Base-by-base conservation (phyloP, 1,284 basidiomycete genomes). In the Cutaneotrichosporon sp. region DNA sequence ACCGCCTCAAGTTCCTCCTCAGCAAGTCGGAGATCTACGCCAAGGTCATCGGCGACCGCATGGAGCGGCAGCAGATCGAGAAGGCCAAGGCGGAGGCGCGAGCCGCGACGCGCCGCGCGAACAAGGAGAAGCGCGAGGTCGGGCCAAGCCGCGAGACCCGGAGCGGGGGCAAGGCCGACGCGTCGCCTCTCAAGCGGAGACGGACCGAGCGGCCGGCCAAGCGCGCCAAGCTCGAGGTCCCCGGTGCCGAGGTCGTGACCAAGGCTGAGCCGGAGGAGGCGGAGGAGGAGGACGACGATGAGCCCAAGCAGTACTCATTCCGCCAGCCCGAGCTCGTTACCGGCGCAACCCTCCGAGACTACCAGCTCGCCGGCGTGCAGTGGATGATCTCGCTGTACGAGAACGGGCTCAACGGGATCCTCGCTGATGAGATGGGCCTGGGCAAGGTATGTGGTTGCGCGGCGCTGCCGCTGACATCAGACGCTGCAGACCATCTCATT, bases 351-450 rank as follows among this genome's bases (percentile, higher is more conserved):
- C 79, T 97, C 67, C 91, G 93, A 70, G 86, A 90, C 51, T 98
- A 98, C 74, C 95, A 99, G 77, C 84, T 98, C 1, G 92, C 94
- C 56, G 95, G 95, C 5, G 86, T 98, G 16, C 91, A 95, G 67
- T 99, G 95, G 95, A 92, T 99, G 89, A 89, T 91, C 5, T 88
- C 88, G 34, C 81, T 99, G 11, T 92, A 94, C 78, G 88, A 92
- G 79, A 97, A 95, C 70, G 94, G 95, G 2, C 88, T 97, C 55
- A 95, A 93, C 42, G 95, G 95, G 3, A 97, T 97, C 61, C 79
- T 98, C 33, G 92, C 80, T 4, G 80, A 81, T 57, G 80, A 97
- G 76, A 97, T 97, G 94, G 94, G 94, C 36, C 82, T 97, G 0
- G 93, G 92, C 60, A 92, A 92, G 84, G 89, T 81, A 42, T 42